A percentile compares a stretch with the other conserved stretches of the same genome.
Conservation (phyloP, 2,329 filamentous ascomycete species). For the Cordyceps fumosorosea region DNA sequence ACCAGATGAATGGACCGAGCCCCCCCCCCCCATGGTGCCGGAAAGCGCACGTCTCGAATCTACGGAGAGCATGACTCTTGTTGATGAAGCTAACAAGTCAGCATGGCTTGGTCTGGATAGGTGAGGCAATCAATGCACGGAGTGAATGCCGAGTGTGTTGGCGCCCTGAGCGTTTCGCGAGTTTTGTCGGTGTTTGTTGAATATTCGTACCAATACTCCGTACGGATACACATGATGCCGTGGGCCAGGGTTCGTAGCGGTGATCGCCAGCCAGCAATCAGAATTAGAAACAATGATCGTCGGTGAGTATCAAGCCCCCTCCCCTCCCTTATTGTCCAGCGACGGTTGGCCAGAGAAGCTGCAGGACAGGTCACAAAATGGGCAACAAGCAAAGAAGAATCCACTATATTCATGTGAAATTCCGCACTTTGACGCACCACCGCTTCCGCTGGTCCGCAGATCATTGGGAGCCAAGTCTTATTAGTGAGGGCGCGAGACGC, state of each 20-base stretch:
- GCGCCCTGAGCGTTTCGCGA: not conserved
- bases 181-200: no score
- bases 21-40: not conserved
- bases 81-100: no score
- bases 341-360: not conserved
- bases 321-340: not conserved
- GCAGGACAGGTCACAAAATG: not conserved
- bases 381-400: not conserved
- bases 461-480: no score
- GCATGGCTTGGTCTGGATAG: no score
- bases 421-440: not conserved
- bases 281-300: constrained; percentile 8
- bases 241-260: not conserved
- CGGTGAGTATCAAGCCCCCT: not conserved
- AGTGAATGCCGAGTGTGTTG: not conserved
- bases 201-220: no score
- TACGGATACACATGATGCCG: not conserved
- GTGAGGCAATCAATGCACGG: not conserved
- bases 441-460: not conserved
- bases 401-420: not conserved
- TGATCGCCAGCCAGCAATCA: constrained; percentile 7
- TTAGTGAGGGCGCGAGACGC: not conserved
- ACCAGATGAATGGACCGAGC: not conserved
- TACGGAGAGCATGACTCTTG: no score
- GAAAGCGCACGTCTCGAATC: no score